A percentile compares a stretch with the other conserved stretches of the same genome.
Evolutionary conservation across 164 flowering plant genomes (phyloP).

Genomic region (Magnolia changhungtana): DNA sequence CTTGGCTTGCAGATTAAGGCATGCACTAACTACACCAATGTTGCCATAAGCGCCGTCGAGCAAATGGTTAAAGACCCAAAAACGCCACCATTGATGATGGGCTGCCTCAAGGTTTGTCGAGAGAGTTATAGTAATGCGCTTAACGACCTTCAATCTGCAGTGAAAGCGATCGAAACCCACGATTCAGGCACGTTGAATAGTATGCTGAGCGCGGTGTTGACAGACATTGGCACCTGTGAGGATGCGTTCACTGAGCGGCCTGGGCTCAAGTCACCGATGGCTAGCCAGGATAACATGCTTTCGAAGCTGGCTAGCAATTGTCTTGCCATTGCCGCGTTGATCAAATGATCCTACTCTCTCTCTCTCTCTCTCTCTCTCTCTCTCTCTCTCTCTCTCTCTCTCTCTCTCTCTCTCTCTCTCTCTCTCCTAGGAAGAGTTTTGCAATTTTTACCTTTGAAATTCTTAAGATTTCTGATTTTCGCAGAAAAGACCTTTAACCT

Average conservation of each 20-base stretch:
- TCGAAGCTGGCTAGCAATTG: slow-evolving; percentile 44
- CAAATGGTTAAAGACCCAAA: background rate
- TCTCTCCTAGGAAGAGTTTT: background rate
- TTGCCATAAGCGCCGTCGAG: background rate
- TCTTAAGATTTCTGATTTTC: no score
- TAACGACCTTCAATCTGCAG: slow-evolving; percentile 24
- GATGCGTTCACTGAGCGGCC: slow-evolving; percentile 24
- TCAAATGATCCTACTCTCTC: slow-evolving; percentile 6
- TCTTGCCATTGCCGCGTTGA: slow-evolving; percentile 34
- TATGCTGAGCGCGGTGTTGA: slow-evolving; percentile 42
- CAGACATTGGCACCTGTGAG: slow-evolving; percentile 31
- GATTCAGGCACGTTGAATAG: slow-evolving; percentile 35
- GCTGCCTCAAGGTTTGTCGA: slow-evolving; percentile 19
- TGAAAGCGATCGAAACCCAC: slow-evolving; percentile 11
- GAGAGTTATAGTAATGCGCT: slow-evolving; percentile 30
- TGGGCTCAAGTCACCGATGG: slow-evolving; percentile 22
- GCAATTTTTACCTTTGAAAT: no score
- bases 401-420: no score
- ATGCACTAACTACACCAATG: background rate
- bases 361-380: background rate
- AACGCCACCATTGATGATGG: background rate
- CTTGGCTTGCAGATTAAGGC: background rate
- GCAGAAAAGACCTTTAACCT: no score
- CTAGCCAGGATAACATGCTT: slow-evolving; percentile 16
- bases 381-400: background rate